phyloP scores from a whole-genome alignment of 345 rosid species.

The Sonneratia caseolaris region DNA sequence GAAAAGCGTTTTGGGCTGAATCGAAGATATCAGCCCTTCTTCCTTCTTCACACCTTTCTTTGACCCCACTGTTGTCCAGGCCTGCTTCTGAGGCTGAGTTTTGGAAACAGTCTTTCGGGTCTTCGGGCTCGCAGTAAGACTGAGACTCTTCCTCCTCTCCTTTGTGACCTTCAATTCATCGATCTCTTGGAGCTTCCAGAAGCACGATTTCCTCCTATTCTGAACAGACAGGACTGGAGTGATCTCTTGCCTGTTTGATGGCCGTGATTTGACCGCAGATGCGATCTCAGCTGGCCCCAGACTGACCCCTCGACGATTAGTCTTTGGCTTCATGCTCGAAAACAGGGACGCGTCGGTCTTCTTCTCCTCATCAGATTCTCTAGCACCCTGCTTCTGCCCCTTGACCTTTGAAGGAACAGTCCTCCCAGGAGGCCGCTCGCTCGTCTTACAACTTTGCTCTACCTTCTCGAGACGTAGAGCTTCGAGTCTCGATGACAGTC shows the following conservation, averaged over 20 bases:
- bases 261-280: conserved; percentile 33
- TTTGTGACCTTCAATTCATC: conserved; percentile 60
- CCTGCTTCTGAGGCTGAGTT: conserved; percentile 44
- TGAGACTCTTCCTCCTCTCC: conserved; percentile 58
- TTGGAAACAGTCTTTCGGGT: conserved; percentile 45
- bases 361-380: conserved; percentile 10
- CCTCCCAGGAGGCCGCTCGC: conserved; percentile 38
- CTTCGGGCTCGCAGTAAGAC: conserved; percentile 67
- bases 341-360: conserved; percentile 33
- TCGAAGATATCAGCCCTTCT: conserved; percentile 34
- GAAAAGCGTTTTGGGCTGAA: conserved; percentile 79
- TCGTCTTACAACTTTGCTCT: conserved; percentile 30
- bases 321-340: conserved; percentile 30
- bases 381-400: conserved; percentile 51
- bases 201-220: conserved; percentile 79
- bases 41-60: conserved; percentile 67
- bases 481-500: conserved; percentile 57
- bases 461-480: conserved; percentile 66
- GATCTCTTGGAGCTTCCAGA: conserved; percentile 71
- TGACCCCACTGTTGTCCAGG: conserved; percentile 51
- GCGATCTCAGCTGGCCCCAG: conserved; percentile 78
- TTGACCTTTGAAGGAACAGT: conserved; percentile 66
- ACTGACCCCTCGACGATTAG: conserved; percentile 66
- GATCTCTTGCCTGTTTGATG: conserved; percentile 31
- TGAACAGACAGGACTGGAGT: conserved; percentile 59